Evolutionary conservation across 1,284 basidiomycete genomes (phyloP).

Genomic region (Sporisorium graminicola): DNA sequence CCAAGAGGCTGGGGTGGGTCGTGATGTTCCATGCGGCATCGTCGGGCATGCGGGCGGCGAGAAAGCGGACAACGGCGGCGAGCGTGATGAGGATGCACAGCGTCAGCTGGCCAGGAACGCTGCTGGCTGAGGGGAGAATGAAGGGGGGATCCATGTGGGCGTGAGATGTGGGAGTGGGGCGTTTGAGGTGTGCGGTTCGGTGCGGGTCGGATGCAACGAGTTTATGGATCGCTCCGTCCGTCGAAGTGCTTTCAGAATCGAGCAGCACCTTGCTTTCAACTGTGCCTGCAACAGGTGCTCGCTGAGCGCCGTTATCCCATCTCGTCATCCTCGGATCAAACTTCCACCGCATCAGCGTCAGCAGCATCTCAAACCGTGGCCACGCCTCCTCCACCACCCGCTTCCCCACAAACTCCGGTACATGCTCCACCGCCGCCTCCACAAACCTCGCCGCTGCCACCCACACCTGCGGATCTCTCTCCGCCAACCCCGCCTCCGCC

Average conservation of each 20-base stretch:
- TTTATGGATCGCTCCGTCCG: not conserved
- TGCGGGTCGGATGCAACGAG: not conserved
- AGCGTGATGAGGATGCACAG: conserved; percentile 33
- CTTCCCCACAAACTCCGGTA: conserved; percentile 56
- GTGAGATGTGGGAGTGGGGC: conserved; percentile 1
- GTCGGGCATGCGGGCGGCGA: conserved; percentile 27
- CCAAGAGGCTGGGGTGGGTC: conserved; percentile 18
- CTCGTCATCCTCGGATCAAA: conserved; percentile 22
- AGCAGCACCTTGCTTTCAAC: conserved; percentile 4
- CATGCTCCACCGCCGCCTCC: conserved; percentile 30
- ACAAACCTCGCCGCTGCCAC: conserved; percentile 53
- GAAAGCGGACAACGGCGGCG: conserved; percentile 14
- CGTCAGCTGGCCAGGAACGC: conserved; percentile 27
- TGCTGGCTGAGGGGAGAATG: conserved; percentile 26
- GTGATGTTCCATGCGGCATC: conserved; percentile 39
- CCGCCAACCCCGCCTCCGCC: conserved; percentile 25
- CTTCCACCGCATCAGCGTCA: conserved; percentile 33
- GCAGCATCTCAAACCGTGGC: conserved; percentile 54
- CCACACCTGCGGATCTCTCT: conserved; percentile 58
- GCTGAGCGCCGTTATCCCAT: not conserved
- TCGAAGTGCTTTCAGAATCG: not conserved
- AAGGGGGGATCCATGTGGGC: conserved; percentile 12
- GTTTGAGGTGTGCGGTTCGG: not conserved
- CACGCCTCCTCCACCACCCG: conserved; percentile 58
- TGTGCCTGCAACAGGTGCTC: not conserved